Conservation (phyloP, 2,329 filamentous ascomycete species). For the Pestalotiopsis sp. region DNA sequence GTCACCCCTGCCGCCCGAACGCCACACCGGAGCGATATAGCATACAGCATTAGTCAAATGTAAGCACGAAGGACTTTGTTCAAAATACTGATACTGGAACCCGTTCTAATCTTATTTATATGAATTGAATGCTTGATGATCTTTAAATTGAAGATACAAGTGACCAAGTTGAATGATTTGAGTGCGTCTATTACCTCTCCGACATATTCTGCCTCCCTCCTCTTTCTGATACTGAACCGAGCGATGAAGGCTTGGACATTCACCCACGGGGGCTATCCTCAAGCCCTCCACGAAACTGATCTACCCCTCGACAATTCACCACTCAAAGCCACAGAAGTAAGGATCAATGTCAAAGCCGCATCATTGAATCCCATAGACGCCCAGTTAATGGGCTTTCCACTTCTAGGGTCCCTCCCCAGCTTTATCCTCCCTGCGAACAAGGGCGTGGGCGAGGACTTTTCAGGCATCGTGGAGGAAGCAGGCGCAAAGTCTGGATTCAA, state of each 20-base stretch:
- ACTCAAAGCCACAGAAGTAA: constrained; percentile 1
- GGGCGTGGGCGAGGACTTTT: constrained; percentile 1
- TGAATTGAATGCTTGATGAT: no score
- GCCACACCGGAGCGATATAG: no score
- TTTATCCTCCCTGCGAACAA: background rate
- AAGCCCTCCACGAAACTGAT: background rate
- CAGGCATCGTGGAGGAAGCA: background rate
- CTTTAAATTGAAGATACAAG: no score
- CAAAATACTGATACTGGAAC: no score
- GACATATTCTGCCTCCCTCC: no score
- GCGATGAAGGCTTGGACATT: constrained; percentile 7
- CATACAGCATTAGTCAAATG: no score
- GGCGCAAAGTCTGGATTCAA: background rate
- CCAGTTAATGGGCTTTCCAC: background rate
- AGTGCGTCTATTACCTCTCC: no score
- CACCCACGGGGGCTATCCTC: constrained; percentile 5
- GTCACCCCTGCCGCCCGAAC: no score
- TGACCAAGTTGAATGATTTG: no score
- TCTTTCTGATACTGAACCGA: no score
- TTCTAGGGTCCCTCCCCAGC: background rate
- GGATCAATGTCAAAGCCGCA: constrained; percentile 1
- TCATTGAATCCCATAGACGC: background rate
- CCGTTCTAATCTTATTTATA: no score
- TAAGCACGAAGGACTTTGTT: no score
- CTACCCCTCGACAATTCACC: background rate